phyloP scores from a whole-genome alignment of 106 monocot species.

The Amphibolis antarctica region DNA sequence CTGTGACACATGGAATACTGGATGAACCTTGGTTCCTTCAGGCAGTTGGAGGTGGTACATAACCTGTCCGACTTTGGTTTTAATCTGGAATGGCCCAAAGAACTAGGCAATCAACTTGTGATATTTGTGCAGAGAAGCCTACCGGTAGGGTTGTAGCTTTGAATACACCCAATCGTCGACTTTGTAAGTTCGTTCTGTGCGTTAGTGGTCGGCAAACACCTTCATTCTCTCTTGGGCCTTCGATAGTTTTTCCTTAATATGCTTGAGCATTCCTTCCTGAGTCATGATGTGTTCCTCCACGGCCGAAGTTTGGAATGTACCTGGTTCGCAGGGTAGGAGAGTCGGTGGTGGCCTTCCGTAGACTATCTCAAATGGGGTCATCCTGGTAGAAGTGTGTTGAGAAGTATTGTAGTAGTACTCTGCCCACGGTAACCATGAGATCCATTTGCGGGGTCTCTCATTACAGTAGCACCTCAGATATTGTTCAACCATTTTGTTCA shows the following conservation, averaged over 20 bases:
- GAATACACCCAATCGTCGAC: neutral
- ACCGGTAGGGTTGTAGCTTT: constrained; percentile 1
- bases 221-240: too few relatives aligned
- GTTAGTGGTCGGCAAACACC: neutral
- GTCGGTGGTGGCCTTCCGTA: constrained; percentile 1
- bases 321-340: neutral
- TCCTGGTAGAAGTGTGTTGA: neutral
- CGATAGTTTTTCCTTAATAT: neutral
- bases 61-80: too few relatives aligned
- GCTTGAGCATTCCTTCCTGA: neutral
- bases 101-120: too few relatives aligned
- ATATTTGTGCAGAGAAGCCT: too few relatives aligned
- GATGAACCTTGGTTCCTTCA: too few relatives aligned
- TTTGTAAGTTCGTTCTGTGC: neutral
- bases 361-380: neutral
- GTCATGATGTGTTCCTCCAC: neutral
- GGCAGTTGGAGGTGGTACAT: too few relatives aligned
- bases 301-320: too few relatives aligned
- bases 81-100: too few relatives aligned
- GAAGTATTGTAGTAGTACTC: neutral
- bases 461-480: neutral
- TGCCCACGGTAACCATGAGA: neutral
- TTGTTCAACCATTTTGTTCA: neutral
- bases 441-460: neutral
- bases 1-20: too few relatives aligned